Base-by-base conservation (phyloP, 768 basidiomycete genomes). In the Chalciporus sphaerocephalus region DNA sequence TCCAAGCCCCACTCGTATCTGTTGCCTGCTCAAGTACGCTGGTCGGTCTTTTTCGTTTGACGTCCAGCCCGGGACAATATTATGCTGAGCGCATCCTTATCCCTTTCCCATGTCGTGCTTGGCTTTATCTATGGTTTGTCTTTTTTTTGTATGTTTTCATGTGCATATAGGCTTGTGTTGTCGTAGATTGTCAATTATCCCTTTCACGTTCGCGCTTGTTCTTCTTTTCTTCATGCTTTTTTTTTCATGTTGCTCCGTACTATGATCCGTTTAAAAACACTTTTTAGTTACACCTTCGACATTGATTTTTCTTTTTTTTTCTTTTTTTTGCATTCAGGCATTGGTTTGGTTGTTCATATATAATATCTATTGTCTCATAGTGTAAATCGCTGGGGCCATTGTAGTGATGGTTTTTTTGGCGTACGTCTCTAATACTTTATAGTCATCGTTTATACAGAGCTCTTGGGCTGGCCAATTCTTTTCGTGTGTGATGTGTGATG, bases 351-450 rank as follows among this genome's bases (percentile, higher is more conserved):
- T 45, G 37, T 55, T 42, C 53, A 42, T 61, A 66, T 58, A 64
- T 66, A 64, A 66, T 66, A 62, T 54, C 56, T 63, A 64, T 23
- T 47, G 53, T 55, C 46, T 44, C 47, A 43, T 64, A 67, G 51
- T 57, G 57, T 64, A 66, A 57, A 67, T 57, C 51, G 50, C 42
- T 41, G 22, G 47, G n/a, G 51, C 32, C 33, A 17, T 16, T n/a
- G 33, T 16, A 49, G 48, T 40, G 54, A 43, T 51, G 59, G 50
- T 13, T 51, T n/a, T n/a, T n/a, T n/a, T 47, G 35, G 46, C 42
- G 49, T 46, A 20, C 49, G 43, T 62, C 49, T 57, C 59, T 66
- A 66, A 66, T 64, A 64, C 56, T 18, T 66, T 63, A 66, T 66
- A 63, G 52, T 63, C 56, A 28, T 66, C 51, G 56, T 64, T 63